Percentiles rank a stretch among this genome's conserved stretches.
phyloP scores from a whole-genome alignment of 2,329 filamentous ascomycete genomes.

The Fusarium nygamai region DNA sequence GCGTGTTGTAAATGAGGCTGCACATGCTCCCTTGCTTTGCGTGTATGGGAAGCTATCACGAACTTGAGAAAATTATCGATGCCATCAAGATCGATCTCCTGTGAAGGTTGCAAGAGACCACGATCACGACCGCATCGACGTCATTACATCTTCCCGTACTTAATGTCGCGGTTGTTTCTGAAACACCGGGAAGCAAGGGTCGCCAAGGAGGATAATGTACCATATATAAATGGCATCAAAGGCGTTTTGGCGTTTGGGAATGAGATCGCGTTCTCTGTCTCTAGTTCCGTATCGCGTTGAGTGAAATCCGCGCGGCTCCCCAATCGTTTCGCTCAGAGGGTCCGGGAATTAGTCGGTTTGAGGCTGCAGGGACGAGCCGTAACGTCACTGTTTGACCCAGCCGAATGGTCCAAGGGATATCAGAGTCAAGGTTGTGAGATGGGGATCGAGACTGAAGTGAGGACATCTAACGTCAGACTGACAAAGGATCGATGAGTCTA shows the following conservation, averaged over 20 bases:
- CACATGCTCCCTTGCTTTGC: conserved; percentile 22
- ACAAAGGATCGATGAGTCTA: conserved; percentile 23
- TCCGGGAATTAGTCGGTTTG: not conserved
- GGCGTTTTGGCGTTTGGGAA: conserved; percentile 30
- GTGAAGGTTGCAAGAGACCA: conserved; percentile 4
- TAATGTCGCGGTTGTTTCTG: not conserved
- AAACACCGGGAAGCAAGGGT: conserved; percentile 26
- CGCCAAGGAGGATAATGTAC: conserved; percentile 13
- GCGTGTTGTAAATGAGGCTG: conserved; percentile 62
- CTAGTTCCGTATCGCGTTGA: not conserved
- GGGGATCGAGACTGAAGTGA: conserved; percentile 23
- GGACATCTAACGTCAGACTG: conserved; percentile 5
- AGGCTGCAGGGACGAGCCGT: conserved; percentile 29
- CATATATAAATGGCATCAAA: conserved; percentile 22
- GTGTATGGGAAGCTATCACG: conserved; percentile 11
- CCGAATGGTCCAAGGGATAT: conserved; percentile 3
- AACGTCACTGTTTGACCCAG: conserved; percentile 19
- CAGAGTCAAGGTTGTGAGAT: not conserved
- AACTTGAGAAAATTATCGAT: conserved; percentile 1
- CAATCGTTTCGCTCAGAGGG: not conserved
- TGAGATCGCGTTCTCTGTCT: conserved; percentile 2
- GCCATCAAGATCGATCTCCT: not conserved
- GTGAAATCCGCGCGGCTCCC: not conserved
- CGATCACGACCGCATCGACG: conserved; percentile 4
- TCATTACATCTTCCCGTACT: conserved; percentile 4